Evolutionary conservation across 129 eudicot genomes (phyloP), one percentile per base, ranked within the genome.

Genomic region (Lactuca saligna): DNA sequence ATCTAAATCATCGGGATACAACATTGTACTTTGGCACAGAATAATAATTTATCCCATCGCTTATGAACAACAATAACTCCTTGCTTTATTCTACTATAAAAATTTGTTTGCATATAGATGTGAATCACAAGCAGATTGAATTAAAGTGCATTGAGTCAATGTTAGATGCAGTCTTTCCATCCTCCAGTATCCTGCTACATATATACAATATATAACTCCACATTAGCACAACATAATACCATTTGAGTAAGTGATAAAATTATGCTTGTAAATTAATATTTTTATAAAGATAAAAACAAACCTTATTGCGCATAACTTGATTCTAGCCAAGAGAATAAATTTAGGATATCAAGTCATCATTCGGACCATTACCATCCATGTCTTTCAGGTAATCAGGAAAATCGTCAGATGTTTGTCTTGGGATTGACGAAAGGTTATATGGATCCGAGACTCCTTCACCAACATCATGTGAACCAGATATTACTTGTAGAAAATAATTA

Each of bases 301-400:
- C 71, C 78, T 74, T 65, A 65, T 74, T 56, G n/a, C 3, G 10
- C 25, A 16, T 32, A 42, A 25, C 51, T 55, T 32, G 25, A 54
- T 57, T 74, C 72, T 5, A 33, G 12, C 38, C 57, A 14, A 38
- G n/a, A 10, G 29, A 59, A 70, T 31, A 11, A 17, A 12, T 5
- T 5, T 25, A 34, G 17, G 54, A 57, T 33, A 65, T 54, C 25
- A 15, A 38, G 17, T 16, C 56, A 37, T 56, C 66, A 46, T 44
- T 74, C 41, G 79, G 79, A 16, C 66, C 72, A 34, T 74, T 66
- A 11, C 66, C 72, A 57, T 57, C 60, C 37, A 57, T 7, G 65
- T 74, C 79, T 42, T 48, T 74, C 4, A 74, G 66, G 58, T 38
- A 65, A 57, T 65, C 65, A 4, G 71, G 79, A 29, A 57, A 65